Percentiles rank a stretch among this genome's conserved stretches.
Evolutionary conservation across 768 basidiomycete genomes (phyloP).

Genomic region (Lactifluus hygrophoroides): DNA sequence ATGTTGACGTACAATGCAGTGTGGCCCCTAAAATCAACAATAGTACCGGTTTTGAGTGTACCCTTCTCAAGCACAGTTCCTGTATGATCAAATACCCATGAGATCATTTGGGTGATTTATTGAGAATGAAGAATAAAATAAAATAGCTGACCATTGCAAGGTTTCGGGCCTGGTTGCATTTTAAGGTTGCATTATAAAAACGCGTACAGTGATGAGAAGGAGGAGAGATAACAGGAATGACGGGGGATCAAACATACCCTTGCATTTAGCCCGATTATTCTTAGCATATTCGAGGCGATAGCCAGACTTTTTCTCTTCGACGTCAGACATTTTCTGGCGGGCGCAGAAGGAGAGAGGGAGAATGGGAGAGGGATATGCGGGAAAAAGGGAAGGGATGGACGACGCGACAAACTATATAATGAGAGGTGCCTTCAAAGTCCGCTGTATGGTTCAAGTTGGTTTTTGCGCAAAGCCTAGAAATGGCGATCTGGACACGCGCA

Average conservation of each 20-base stretch:
- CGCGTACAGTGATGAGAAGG: slow-evolving; percentile 22
- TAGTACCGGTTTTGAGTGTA: slow-evolving; percentile 57
- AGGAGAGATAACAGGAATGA: slow-evolving; percentile 21
- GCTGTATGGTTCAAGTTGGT: slow-evolving; percentile 23
- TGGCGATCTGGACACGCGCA: slow-evolving; percentile 11
- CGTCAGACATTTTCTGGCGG: slow-evolving; percentile 30
- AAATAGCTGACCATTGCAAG: slow-evolving; percentile 50
- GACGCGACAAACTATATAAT: slow-evolving; percentile 21
- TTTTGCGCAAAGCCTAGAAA: slow-evolving; percentile 11
- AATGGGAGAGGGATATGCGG: slow-evolving; percentile 19
- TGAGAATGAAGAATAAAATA: background rate
- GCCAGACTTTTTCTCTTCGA: slow-evolving; percentile 42
- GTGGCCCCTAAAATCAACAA: slow-evolving; percentile 68
- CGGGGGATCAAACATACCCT: slow-evolving; percentile 42
- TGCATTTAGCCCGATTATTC: slow-evolving; percentile 66
- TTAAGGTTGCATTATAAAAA: slow-evolving; percentile 21
- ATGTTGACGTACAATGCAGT: slow-evolving; percentile 48
- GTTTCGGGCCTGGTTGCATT: slow-evolving; percentile 74
- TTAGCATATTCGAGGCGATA: slow-evolving; percentile 75
- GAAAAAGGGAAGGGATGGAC: slow-evolving; percentile 20
- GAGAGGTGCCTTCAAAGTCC: slow-evolving; percentile 29
- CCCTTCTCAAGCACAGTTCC: slow-evolving; percentile 71
- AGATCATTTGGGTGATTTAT: slow-evolving; percentile 10
- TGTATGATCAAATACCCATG: slow-evolving; percentile 26
- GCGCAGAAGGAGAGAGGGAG: slow-evolving; percentile 4